These are phyloP conservation scores for Bothia castanella DNA, from an alignment of 1,284 basidiomycete genomes.

Conservation along the genomic window DNA sequence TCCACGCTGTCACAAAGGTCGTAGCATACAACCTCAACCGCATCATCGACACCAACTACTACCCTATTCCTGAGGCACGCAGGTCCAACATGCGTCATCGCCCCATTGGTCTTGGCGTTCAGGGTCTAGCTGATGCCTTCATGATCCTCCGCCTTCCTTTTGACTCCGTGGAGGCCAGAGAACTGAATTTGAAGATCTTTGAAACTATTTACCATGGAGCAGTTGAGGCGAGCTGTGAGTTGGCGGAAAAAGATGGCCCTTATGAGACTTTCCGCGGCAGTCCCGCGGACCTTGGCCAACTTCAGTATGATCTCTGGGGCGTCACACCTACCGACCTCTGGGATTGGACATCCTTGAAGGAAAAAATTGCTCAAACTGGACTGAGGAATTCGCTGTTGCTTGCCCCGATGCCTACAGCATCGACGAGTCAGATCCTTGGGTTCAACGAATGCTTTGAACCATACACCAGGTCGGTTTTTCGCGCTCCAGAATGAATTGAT, in stretches of 20 bases:
- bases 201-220: conserved; percentile 99
- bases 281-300: conserved; percentile 82
- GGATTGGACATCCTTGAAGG: conserved; percentile 92
- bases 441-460: conserved; percentile 99
- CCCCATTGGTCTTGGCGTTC: conserved; percentile 96
- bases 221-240: conserved; percentile 87
- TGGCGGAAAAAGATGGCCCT: conserved; percentile 78
- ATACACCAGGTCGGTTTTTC: conserved; percentile 71
- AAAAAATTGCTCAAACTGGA: conserved; percentile 83
- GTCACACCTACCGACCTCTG: conserved; percentile 90
- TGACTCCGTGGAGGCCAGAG: conserved; percentile 84
- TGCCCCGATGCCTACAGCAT: conserved; percentile 98
- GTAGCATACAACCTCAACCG: conserved; percentile 92
- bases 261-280: conserved; percentile 94
- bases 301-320: conserved; percentile 97
- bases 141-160: conserved; percentile 97
- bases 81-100: conserved; percentile 97
- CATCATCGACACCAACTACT: conserved; percentile 93
- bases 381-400: conserved; percentile 93
- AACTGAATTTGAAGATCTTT: conserved; percentile 94
- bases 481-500: background rate
- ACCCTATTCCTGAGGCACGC: conserved; percentile 88
- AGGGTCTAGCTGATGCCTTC: conserved; percentile 98
- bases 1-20: conserved; percentile 93
- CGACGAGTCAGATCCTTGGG: conserved; percentile 97